phyloP scores from a whole-genome alignment of 148 eudicot genomes.

The Camellia lanceoleosa region DNA sequence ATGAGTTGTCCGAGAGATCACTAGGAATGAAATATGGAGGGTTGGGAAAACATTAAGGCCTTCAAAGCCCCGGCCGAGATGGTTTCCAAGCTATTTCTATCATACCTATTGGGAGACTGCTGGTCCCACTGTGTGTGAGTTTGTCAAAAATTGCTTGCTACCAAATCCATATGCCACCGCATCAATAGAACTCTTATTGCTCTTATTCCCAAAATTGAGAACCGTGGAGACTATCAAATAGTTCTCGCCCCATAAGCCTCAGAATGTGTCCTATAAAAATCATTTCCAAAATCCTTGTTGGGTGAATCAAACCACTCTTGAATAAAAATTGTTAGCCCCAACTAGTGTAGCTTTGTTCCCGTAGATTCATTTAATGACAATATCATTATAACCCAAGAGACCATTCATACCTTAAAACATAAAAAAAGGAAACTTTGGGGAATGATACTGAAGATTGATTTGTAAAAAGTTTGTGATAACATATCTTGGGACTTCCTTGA shows the following conservation, averaged over 20 bases:
- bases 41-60: neutral
- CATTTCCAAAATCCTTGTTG: neutral
- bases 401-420: neutral
- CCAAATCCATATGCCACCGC: accelerated
- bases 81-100: neutral
- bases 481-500: neutral
- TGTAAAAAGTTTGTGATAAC: neutral
- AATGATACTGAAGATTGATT: neutral
- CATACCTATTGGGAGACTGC: neutral
- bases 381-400: neutral
- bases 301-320: neutral
- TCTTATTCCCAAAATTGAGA: neutral
- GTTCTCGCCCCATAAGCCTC: neutral
- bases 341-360: neutral
- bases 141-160: neutral
- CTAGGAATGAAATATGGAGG: neutral
- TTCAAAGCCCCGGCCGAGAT: neutral
- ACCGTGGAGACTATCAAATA: neutral
- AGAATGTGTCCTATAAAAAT: neutral
- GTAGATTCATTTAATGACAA: neutral
- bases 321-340: accelerated
- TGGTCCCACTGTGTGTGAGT: neutral
- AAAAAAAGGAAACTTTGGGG: neutral
- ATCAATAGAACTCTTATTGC: neutral
- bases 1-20: too few species aligned